phyloP scores from a whole-genome alignment of 2,329 filamentous ascomycete species.

The Mycosphaerella arachidis region DNA sequence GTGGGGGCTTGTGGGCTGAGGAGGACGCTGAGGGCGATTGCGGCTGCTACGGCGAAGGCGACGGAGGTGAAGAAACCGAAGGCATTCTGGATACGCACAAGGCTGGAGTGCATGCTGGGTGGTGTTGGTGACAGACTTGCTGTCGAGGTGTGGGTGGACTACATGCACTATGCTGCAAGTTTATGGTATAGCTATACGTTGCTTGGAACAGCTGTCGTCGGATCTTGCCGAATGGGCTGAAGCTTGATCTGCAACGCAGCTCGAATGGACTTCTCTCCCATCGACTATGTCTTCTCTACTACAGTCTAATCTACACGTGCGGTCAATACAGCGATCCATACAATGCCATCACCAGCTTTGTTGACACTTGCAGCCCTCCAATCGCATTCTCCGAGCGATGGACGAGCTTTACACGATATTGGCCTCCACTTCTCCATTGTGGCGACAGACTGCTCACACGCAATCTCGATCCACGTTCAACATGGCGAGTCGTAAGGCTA shows the following conservation, averaged over 20 bases:
- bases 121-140: constrained; percentile 1
- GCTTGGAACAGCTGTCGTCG: background rate
- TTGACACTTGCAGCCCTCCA: background rate
- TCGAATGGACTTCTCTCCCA: no score
- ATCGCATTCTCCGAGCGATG: background rate
- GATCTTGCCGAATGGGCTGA: background rate
- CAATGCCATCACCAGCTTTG: no score
- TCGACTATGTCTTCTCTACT: no score
- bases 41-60: constrained; percentile 70
- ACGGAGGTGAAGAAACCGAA: constrained; percentile 99
- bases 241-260: background rate
- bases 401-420: background rate
- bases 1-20: constrained; percentile 63
- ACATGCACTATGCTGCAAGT: background rate
- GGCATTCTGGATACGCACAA: constrained; percentile 82
- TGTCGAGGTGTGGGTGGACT: background rate
- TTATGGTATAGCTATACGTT: background rate
- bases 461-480: background rate
- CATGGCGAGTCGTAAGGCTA: background rate
- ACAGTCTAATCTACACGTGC: no score
- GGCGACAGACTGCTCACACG: background rate
- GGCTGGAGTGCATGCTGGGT: constrained; percentile 73
- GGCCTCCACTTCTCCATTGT: background rate
- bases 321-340: no score
- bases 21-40: constrained; percentile 79